A percentile compares a stretch with the other conserved stretches of the same genome.
Evolutionary conservation across 345 rosid genomes (phyloP).

Genomic region (Psidium friedrichsthalianum): DNA sequence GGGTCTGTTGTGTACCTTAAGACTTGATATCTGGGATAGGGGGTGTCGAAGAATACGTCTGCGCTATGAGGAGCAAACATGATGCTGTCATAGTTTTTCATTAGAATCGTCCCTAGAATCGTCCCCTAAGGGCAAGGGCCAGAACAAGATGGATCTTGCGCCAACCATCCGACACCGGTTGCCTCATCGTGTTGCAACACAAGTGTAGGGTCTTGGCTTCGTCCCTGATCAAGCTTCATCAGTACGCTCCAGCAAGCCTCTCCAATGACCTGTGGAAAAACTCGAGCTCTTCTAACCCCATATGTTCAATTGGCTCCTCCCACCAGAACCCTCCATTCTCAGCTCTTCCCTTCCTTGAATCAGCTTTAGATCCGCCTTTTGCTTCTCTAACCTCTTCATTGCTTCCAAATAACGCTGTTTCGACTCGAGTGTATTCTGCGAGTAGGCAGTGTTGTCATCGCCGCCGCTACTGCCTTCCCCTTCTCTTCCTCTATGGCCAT

Average conservation of each 20-base stretch:
- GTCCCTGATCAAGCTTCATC: neutral
- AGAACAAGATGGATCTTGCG: neutral
- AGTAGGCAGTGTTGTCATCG: neutral
- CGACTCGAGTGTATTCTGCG: neutral
- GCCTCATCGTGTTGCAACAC: neutral
- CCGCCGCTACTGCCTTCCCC: neutral
- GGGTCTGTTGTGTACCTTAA: neutral
- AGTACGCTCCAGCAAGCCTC: neutral
- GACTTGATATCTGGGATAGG: neutral
- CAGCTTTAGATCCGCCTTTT: neutral
- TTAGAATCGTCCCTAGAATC: neutral
- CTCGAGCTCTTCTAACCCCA: constrained; percentile 1
- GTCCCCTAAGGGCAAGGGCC: neutral
- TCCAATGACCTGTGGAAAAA: neutral
- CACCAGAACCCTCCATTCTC: neutral
- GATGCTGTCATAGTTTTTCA: neutral
- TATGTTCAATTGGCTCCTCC: neutral
- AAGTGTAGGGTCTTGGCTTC: neutral
- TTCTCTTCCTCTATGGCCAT: neutral
- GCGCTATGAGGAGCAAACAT: neutral
- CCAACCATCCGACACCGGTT: neutral
- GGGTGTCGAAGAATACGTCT: neutral
- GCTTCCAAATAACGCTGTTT: neutral
- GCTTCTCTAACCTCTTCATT: neutral
- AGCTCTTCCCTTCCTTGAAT: neutral